Base-by-base conservation (phyloP, 768 basidiomycete genomes). In the Mycena crocata region DNA sequence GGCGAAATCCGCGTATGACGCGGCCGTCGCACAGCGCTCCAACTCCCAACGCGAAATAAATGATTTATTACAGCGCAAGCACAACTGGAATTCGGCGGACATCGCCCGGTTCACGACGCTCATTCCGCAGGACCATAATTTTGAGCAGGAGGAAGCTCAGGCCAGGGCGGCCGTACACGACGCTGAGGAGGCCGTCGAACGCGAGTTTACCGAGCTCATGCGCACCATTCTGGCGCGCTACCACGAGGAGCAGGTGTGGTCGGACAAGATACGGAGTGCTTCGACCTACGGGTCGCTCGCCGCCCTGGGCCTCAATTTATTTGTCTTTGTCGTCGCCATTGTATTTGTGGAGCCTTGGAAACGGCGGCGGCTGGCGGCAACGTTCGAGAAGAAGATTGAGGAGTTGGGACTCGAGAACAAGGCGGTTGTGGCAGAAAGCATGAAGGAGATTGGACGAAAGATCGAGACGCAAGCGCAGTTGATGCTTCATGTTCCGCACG, bases 171-270 rank as follows among this genome's bases (percentile, higher is more conserved):
- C 82, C 21, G 90, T 93, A 3, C 84, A 86, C 24, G 85, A 88
- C 42, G 85, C 88, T 3, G 98, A 99, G 71, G 86, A 88, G 55
- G 87, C 86, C 2, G 94, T 95, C 21, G 98, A 99, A 70, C 86
- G 87, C 48, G 93, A 92, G 71, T 98, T 99, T 76, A 90, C 85
- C 73, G 91, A 90, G 74, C 85, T 98, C 34, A 93, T 97, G 91
- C 90, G 90, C 61, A 84, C 87, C 13, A 99, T 99, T 73, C 86
- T 99, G 64, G 90, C 88, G 52, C 87, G 97, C 40, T 99, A 99
- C 78, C 97, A 99, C 81, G 97, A 98, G 80, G 98, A 99, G 76
- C 98, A 99, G 77, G 89, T 98, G 3, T 99, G 98, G 98, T 95
- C 94, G 57, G 97, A 99, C 83, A 99, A 99, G 81, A 98, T 99